Conservation (phyloP, 176 grass and related monocot genomes). For the Cenchrus purpureus region DNA sequence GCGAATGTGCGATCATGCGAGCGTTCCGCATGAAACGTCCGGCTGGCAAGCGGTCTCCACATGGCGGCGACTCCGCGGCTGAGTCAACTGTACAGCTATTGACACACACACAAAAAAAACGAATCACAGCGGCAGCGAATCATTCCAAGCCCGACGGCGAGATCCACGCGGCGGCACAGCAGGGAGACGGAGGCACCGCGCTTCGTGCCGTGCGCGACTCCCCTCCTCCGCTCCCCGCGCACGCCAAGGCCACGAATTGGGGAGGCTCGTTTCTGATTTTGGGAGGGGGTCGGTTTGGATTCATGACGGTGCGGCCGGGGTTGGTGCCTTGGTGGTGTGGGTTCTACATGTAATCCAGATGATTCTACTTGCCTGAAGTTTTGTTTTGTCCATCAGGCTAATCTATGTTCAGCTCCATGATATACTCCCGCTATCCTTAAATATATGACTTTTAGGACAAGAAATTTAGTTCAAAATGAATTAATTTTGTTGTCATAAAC, state of each 20-base stretch:
- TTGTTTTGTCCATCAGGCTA: background rate
- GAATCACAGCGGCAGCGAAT: background rate
- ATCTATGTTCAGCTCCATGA: background rate
- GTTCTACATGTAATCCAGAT: conserved; percentile 29
- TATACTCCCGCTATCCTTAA: background rate
- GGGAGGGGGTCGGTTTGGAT: background rate
- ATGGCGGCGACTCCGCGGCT: too few relatives aligned
- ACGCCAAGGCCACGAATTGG: background rate
- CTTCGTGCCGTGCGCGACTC: too few relatives aligned
- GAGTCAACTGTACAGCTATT: background rate
- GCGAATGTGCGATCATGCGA: background rate
- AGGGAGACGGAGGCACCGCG: background rate
- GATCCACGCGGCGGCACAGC: conserved; percentile 2
- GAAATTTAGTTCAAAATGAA: too few relatives aligned
- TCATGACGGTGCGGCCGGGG: conserved; percentile 60
- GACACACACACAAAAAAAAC: too few relatives aligned
- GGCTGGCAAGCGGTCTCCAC: background rate
- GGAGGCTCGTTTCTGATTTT: background rate
- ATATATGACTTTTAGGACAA: too few relatives aligned
- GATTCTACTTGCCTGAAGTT: background rate
- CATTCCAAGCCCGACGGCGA: conserved; percentile 35
- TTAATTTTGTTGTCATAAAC: too few relatives aligned
- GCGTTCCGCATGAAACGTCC: background rate
- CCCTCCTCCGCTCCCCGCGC: background rate
- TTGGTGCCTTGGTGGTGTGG: conserved; percentile 56